A percentile compares a stretch with the other conserved stretches of the same genome.
phyloP scores from a whole-genome alignment of 192 early-diverging fungal genomes.

The Pilobolus umbonatus region DNA sequence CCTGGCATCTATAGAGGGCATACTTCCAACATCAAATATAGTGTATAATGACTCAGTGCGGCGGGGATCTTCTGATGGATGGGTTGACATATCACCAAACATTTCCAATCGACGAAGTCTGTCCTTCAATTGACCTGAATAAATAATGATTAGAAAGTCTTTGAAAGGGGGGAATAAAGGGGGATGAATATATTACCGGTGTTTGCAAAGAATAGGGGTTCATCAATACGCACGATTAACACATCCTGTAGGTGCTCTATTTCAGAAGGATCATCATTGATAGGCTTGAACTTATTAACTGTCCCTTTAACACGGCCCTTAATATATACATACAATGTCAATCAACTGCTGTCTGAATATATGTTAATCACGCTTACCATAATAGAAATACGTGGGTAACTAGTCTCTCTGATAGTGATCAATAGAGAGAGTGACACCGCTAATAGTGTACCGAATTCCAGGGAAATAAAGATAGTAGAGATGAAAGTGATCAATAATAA shows the following conservation, averaged over 20 bases:
- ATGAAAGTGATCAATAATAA: slow-evolving; percentile 83
- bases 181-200: slow-evolving; percentile 33
- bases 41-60: slow-evolving; percentile 62
- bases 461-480: slow-evolving; percentile 78
- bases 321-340: slow-evolving; percentile 1
- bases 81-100: slow-evolving; percentile 89
- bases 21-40: slow-evolving; percentile 88
- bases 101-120: slow-evolving; percentile 89
- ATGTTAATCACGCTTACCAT: slow-evolving; percentile 39
- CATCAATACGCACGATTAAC: slow-evolving; percentile 86
- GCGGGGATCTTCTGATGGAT: slow-evolving; percentile 87
- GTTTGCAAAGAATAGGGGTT: slow-evolving; percentile 95
- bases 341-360: neutral
- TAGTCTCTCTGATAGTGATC: slow-evolving; percentile 88
- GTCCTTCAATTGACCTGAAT: slow-evolving; percentile 85
- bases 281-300: slow-evolving; percentile 64
- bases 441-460: slow-evolving; percentile 88
- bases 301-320: slow-evolving; percentile 46
- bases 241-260: slow-evolving; percentile 79
- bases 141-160: neutral
- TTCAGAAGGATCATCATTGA: slow-evolving; percentile 47
- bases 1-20: slow-evolving; percentile 85
- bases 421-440: slow-evolving; percentile 82
- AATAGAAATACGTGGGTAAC: slow-evolving; percentile 71
- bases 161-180: neutral